Base-by-base conservation (phyloP, 805 yeast genomes). In the Hanseniaspora singularis region DNA sequence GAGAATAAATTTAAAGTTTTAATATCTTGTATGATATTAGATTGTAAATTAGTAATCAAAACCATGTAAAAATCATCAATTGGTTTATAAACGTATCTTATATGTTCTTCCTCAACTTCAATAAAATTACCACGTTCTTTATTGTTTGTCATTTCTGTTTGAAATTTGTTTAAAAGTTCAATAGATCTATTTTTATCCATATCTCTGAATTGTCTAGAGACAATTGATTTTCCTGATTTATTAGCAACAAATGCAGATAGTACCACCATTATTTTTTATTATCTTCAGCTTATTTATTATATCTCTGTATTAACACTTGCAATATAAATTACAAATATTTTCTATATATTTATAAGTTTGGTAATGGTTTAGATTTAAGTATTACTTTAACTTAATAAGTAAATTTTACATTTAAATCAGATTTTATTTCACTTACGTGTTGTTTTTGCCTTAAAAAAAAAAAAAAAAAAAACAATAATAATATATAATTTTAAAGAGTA, bases 241-340 rank as follows among this genome's bases (percentile, higher is more conserved):
- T 95, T 81, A 64, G 96, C 84, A 56, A 92, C 83, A 36, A 96
- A 83, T 40, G 95, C 96, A 46, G 98, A 95, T 61, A 89, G 70
- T 45, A 83, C 86, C 52, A 76, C 88, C 94, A 70, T 69, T 40
- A 15, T 37, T n/a, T 19, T 31, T 26, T 39, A 33, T 39, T 30
- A n/a, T n/a, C n/a, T n/a, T n/a, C n/a, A n/a, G n/a, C n/a, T n/a
- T n/a, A n/a, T n/a, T n/a, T n/a, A n/a, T n/a, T n/a, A n/a, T n/a
- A n/a, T n/a, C n/a, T n/a, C n/a, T n/a, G n/a, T n/a, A n/a, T n/a
- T n/a, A n/a, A n/a, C n/a, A n/a, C n/a, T n/a, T n/a, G n/a, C n/a
- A n/a, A n/a, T n/a, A n/a, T n/a, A n/a, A n/a, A n/a, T n/a, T n/a
- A n/a, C n/a, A n/a, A n/a, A n/a, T n/a, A n/a, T n/a, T n/a, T n/a